phyloP scores from a whole-genome alignment of 192 early-diverging fungal genomes.

The Helicostylum pulchrum region DNA sequence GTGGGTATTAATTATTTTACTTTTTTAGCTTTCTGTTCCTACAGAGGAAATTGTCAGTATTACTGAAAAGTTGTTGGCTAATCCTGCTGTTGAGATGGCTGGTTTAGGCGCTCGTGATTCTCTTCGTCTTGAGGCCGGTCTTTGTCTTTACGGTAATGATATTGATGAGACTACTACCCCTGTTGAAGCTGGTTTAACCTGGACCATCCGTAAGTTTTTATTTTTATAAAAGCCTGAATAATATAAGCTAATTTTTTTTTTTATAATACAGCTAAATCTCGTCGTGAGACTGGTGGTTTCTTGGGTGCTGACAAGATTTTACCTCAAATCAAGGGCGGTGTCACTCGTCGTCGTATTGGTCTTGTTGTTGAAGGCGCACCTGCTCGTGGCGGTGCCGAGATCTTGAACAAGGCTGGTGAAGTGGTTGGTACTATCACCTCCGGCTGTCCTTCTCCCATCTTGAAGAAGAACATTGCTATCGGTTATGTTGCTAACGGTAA shows the following conservation, averaged over 20 bases:
- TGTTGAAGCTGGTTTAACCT: constrained; percentile 88
- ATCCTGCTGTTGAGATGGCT: constrained; percentile 82
- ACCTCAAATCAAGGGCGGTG: constrained; percentile 80
- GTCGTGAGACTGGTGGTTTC: constrained; percentile 88
- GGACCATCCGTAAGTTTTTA: constrained; percentile 78
- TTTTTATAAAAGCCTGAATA: background rate
- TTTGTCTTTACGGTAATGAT: constrained; percentile 97
- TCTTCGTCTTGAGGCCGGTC: constrained; percentile 92
- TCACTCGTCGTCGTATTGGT: constrained; percentile 79
- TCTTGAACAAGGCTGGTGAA: constrained; percentile 60
- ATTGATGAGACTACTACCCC: constrained; percentile 89
- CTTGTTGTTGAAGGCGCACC: constrained; percentile 91
- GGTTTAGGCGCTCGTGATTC: constrained; percentile 94
- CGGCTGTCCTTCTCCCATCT: constrained; percentile 85
- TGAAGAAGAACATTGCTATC: constrained; percentile 98
- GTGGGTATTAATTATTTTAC: background rate
- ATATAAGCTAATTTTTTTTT: background rate
- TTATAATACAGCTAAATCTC: constrained; percentile 61
- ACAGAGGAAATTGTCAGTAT: constrained; percentile 65
- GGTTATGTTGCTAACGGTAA: constrained; percentile 86
- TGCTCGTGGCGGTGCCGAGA: constrained; percentile 74
- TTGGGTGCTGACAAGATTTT: constrained; percentile 84
- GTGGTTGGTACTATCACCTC: constrained; percentile 85
- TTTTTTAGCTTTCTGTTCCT: constrained; percentile 76
- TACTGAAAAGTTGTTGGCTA: constrained; percentile 62